phyloP scores from a whole-genome alignment of 306 rosid species.

The Cucurbita argyrosperma region DNA sequence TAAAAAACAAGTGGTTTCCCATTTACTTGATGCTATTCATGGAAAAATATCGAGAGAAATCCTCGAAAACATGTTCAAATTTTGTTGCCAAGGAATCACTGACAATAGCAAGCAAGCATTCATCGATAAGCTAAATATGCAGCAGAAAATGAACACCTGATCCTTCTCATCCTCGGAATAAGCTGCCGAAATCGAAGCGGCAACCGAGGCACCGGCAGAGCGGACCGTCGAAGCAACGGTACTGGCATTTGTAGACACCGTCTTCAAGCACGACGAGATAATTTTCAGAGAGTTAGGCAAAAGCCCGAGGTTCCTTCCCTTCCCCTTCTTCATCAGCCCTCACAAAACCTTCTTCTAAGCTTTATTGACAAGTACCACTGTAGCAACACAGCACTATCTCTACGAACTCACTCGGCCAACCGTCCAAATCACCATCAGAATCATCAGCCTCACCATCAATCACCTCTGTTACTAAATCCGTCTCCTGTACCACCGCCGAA shows the following conservation, averaged over 20 bases:
- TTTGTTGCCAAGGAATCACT: background rate
- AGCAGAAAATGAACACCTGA: conserved; percentile 27
- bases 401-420: conserved; percentile 5
- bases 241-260: conserved; percentile 69
- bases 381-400: conserved; percentile 1
- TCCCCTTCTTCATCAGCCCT: conserved; percentile 43
- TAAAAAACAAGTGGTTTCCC: background rate
- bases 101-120: background rate
- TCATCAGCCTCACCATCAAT: background rate
- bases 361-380: background rate
- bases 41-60: background rate
- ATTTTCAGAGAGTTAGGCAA: conserved; percentile 73
- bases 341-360: background rate
- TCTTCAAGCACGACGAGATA: conserved; percentile 76
- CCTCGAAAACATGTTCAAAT: background rate
- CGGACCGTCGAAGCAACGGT: conserved; percentile 77
- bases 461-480: background rate
- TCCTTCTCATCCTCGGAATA: conserved; percentile 66
- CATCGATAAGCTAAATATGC: background rate
- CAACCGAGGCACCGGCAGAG: conserved; percentile 81
- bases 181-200: conserved; percentile 51
- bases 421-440: conserved; percentile 7
- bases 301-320: conserved; percentile 54
- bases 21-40: background rate
- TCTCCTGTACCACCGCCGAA: conserved; percentile 7